Evolutionary conservation across 1,139 yeast genomes (phyloP), one percentile per base, ranked within the genome.

Genomic region (Candida dubliniensis): DNA sequence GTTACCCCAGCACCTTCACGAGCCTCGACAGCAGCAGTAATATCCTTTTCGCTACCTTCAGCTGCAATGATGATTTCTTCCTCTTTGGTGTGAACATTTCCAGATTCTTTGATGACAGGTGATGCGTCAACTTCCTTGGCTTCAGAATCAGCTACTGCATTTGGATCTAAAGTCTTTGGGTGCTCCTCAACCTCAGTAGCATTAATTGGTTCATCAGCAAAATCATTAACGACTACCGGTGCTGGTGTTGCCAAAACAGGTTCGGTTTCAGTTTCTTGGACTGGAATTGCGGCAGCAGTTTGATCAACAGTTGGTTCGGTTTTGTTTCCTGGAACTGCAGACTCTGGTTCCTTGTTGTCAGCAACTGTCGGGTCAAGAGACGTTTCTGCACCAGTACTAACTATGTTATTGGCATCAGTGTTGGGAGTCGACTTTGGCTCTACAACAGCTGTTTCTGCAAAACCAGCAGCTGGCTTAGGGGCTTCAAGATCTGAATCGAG

Each of bases 41-140:
- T 58, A 36, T 66, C 68, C 33, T 60, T 49, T 18, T 30, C 34
- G 33, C 50, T 47, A 32, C 76, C 77, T 49, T 68, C 66, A 18
- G 77, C 75, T 42, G 71, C 61, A 43, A 72, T 62, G 45, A 72
- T 70, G 53, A 70, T 75, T 53, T 72, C 68, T 32, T 55, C 60
- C 3, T 56, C 67, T 13, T 57, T 55, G 14, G 30, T 13, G 11
- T 27, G 10, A 31, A 30, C 30, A 7, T 38, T 43, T 34, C 47
- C 48, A 25, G 49, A 47, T 26, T 47, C 48, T 38, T 49, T 48
- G 14, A 47, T 49, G 29, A 51, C 57, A 34, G 61, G 61, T 26
- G 59, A 50, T 9, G 60, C 63, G 39, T 58, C 61, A 29, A 63
- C 65, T 51, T 62, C 68, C 47, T 64, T 61, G 38, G 64, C 66